These are phyloP conservation scores for Drechslerella dactyloides DNA, from an alignment of 2,329 filamentous ascomycete genomes.

Conservation along the genomic window DNA sequence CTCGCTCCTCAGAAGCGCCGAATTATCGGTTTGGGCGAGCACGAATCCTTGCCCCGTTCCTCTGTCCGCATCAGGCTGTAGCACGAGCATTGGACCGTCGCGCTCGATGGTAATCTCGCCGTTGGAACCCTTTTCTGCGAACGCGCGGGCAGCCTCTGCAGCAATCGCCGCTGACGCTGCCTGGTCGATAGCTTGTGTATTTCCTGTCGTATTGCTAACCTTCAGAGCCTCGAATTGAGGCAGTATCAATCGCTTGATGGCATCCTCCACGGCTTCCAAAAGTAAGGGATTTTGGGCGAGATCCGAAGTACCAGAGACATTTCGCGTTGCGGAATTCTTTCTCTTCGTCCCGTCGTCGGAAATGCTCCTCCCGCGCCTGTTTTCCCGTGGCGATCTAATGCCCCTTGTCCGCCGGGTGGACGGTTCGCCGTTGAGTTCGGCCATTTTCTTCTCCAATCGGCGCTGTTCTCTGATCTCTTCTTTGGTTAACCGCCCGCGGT, in stretches of 20 bases:
- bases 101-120: slow-evolving; percentile 10
- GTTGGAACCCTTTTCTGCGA: slow-evolving; percentile 18
- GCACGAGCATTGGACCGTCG: slow-evolving; percentile 66
- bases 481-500: slow-evolving; percentile 44
- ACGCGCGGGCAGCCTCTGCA: slow-evolving; percentile 44
- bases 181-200: slow-evolving; percentile 66
- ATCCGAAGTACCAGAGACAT: slow-evolving; percentile 59
- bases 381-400: slow-evolving; percentile 61
- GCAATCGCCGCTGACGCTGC: slow-evolving; percentile 42
- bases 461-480: slow-evolving; percentile 44
- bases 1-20: slow-evolving; percentile 41
- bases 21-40: slow-evolving; percentile 56
- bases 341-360: slow-evolving; percentile 61
- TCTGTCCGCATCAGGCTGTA: slow-evolving; percentile 62
- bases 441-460: slow-evolving; percentile 46
- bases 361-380: slow-evolving; percentile 61
- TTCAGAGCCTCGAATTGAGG: slow-evolving; percentile 92
- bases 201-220: slow-evolving; percentile 72
- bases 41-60: slow-evolving; percentile 67
- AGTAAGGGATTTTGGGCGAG: slow-evolving; percentile 92
- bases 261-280: slow-evolving; percentile 89
- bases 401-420: slow-evolving; percentile 18
- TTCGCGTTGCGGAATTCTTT: slow-evolving; percentile 61
- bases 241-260: slow-evolving; percentile 84
- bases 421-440: slow-evolving; percentile 43